phyloP scores from a whole-genome alignment of 108 stramenopile species.

The Nitzschia inconspicua region DNA sequence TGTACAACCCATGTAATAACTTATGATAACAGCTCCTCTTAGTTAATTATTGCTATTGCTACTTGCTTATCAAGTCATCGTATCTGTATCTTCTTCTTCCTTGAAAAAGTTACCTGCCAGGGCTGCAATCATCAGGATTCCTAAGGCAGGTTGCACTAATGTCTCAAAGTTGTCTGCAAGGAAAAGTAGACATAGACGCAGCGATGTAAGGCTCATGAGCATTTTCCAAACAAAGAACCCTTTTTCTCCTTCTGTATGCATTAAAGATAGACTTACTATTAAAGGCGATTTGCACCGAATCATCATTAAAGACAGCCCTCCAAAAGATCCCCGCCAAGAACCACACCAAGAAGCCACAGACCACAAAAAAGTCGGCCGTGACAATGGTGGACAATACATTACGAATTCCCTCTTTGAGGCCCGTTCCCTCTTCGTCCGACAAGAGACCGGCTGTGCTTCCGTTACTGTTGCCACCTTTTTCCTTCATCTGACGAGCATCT shows the following conservation, averaged over 20 bases:
- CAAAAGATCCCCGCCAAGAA: slow-evolving; percentile 87
- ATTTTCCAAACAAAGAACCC: too few relatives aligned
- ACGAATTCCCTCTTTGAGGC: slow-evolving; percentile 24
- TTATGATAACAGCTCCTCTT: too few relatives aligned
- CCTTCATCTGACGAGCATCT: slow-evolving; percentile 63
- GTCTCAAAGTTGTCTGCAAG: slow-evolving; percentile 48
- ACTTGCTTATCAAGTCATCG: too few relatives aligned
- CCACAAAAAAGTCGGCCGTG: slow-evolving; percentile 91
- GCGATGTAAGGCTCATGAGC: too few relatives aligned
- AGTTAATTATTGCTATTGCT: too few relatives aligned
- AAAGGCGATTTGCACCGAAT: slow-evolving; percentile 88
- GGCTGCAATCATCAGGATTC: slow-evolving; percentile 85
- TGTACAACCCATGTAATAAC: too few relatives aligned
- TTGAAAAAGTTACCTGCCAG: slow-evolving; percentile 54
- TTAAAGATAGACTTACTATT: slow-evolving; percentile 53
- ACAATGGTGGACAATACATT: slow-evolving; percentile 79
- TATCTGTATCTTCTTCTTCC: slow-evolving; percentile 38
- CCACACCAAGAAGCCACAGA: slow-evolving; percentile 81
- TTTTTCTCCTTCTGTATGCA: too few relatives aligned
- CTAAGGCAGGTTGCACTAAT: slow-evolving; percentile 83
- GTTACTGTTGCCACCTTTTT: not conserved
- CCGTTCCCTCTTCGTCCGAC: slow-evolving; percentile 9
- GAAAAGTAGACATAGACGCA: not conserved
- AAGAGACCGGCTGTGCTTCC: not conserved
- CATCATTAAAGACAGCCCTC: slow-evolving; percentile 71